Base-by-base conservation (phyloP, 805 yeast genomes). In the Pichia phayaonensis region DNA sequence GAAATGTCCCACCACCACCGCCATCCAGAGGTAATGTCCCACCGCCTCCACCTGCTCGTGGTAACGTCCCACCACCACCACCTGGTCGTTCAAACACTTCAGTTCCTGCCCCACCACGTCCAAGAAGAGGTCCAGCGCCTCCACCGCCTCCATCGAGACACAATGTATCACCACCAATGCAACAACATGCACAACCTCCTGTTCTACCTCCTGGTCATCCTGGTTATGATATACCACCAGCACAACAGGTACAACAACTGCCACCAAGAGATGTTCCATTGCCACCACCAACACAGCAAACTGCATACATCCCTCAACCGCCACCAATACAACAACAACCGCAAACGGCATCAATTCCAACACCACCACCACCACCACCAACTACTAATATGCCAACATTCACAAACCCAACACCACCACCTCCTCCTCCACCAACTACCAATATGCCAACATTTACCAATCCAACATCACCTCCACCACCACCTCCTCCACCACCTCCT, bases 111-210 rank as follows among this genome's bases (percentile, higher is more conserved):
- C 69, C 71, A 29, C 65, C 67, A 7, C 61, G 62, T 15, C 68
- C 72, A 42, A 57, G 64, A 43, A 56, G 60, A 46, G 61, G 65
- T 22, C 68, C 69, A 44, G 74, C 72, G 23, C 74, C 72, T n/a
- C 77, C 73, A 29, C 76, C 74, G n/a, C 73, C 71, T 29, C 72
- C 76, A 13, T 68, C 76, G 5, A 69, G 65, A 49, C 69, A 69
- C 39, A 73, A 72, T 26, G 73, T 72, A n/a, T 76, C 72, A 29
- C 76, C 73, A 26, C 72, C 71, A 31, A 71, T 75, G 7, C 68
- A 75, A 4, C 69, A 63, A 50, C 50, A 47, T 18, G 21, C 48
- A 15, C 20, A n/a, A 6, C 43, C 51, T 6, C 49, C 60, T 4
- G 38, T 53, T 6, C 42, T 42, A 15, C 50, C 53, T 6, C 42